Evolutionary conservation across 2,329 filamentous ascomycete species (phyloP).

Genomic region (Diaporthe velutina): DNA sequence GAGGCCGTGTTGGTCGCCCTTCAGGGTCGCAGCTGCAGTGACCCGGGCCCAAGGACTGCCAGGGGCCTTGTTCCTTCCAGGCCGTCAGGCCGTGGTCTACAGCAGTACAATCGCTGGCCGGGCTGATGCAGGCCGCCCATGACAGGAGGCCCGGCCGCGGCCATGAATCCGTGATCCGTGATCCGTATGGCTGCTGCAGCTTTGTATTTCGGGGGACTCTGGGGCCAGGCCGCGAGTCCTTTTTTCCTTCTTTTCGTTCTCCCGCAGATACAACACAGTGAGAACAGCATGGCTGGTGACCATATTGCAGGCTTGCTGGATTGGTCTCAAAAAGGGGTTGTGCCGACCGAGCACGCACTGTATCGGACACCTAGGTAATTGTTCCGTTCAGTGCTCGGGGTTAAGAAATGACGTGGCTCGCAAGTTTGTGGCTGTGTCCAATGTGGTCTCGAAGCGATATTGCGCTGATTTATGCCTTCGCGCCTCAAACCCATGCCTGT

Average conservation of each 20-base stretch:
- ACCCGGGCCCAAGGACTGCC: not conserved
- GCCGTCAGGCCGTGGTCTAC: not conserved
- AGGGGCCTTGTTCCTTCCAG: not conserved
- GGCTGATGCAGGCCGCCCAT: not conserved
- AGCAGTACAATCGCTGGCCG: not conserved
- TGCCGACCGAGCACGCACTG: not conserved
- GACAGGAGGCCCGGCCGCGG: conserved; percentile 14
- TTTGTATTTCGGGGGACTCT: conserved; percentile 16
- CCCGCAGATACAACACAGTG: not conserved
- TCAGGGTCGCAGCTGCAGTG: conserved; percentile 13
- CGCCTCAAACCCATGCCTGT: not conserved
- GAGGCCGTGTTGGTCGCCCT: conserved; percentile 11
- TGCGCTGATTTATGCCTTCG: conserved; percentile 27
- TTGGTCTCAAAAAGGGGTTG: conserved; percentile 9
- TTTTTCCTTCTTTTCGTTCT: not conserved
- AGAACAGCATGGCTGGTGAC: not conserved
- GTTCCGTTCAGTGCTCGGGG: conserved; percentile 15
- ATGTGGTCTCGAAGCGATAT: conserved; percentile 31
- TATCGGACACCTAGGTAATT: conserved; percentile 25
- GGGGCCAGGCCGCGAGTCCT: conserved; percentile 1
- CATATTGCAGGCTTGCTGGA: conserved; percentile 13
- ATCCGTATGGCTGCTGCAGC: conserved; percentile 3
- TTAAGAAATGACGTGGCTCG: conserved; percentile 32
- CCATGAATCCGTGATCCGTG: conserved; percentile 21
- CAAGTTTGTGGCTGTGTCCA: conserved; percentile 30